These are phyloP conservation scores for Scheffersomyces parashehatae DNA, from an alignment of 1,139 yeast genomes.

Conservation along the genomic window DNA sequence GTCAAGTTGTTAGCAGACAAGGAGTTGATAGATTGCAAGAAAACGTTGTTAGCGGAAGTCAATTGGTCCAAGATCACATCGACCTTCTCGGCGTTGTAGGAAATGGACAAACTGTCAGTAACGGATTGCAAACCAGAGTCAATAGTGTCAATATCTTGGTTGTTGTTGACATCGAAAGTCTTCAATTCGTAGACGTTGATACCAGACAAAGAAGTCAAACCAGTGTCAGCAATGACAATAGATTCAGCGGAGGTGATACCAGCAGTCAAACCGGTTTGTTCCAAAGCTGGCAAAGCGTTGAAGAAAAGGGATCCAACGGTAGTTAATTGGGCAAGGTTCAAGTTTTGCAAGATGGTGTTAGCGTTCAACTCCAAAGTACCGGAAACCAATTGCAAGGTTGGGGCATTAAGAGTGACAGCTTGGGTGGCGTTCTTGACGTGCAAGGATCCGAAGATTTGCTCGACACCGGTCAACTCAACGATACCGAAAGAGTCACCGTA, in stretches of 20 bases:
- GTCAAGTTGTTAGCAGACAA: constrained; percentile 69
- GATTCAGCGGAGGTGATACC: constrained; percentile 76
- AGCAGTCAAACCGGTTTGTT: constrained; percentile 64
- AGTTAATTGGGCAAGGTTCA: constrained; percentile 77
- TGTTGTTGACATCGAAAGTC: constrained; percentile 86
- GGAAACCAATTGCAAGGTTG: constrained; percentile 70
- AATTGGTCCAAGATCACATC: constrained; percentile 69
- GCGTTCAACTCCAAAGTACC: constrained; percentile 64
- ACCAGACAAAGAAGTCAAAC: constrained; percentile 76
- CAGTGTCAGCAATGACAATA: constrained; percentile 83
- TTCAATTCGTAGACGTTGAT: constrained; percentile 72
- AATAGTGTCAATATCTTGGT: constrained; percentile 61
- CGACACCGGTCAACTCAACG: constrained; percentile 57
- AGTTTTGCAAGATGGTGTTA: constrained; percentile 65
- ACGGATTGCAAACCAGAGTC: constrained; percentile 75
- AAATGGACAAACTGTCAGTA: constrained; percentile 70
- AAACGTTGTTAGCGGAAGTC: constrained; percentile 80
- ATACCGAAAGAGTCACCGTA: constrained; percentile 57
- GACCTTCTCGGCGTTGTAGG: constrained; percentile 80
- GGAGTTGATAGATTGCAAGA: constrained; percentile 76
- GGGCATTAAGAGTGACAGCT: constrained; percentile 70
- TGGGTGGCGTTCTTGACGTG: constrained; percentile 62
- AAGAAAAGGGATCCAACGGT: constrained; percentile 79
- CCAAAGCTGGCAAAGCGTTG: constrained; percentile 83
- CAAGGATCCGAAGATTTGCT: constrained; percentile 76